phyloP scores from a whole-genome alignment of 495 filamentous ascomycete genomes.

The Tuber umbilicatum region DNA sequence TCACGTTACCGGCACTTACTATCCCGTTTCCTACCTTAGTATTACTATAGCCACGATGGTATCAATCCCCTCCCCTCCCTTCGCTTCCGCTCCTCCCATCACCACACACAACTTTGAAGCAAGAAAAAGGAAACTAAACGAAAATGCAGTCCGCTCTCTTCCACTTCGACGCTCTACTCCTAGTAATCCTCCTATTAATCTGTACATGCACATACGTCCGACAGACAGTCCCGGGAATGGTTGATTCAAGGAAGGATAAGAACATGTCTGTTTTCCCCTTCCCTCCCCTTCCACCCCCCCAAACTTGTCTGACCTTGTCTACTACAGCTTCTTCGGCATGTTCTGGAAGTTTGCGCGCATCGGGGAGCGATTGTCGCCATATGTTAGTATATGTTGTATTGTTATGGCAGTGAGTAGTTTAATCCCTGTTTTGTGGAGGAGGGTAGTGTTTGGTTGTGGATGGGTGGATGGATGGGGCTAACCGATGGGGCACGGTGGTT shows the following conservation, averaged over 20 bases:
- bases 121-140: slow-evolving; percentile 37
- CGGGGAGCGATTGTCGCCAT: slow-evolving; percentile 88
- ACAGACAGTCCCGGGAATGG: slow-evolving; percentile 79
- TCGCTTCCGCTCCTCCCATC: not conserved
- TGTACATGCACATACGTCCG: slow-evolving; percentile 93
- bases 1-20: slow-evolving; percentile 5
- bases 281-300: not conserved
- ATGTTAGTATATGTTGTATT: slow-evolving; percentile 90
- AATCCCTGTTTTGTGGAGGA: not conserved
- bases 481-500: not conserved
- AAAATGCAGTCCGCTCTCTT: slow-evolving; percentile 76
- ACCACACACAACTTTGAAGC: not conserved
- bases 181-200: slow-evolving; percentile 89
- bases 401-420: slow-evolving; percentile 75
- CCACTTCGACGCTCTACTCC: slow-evolving; percentile 91
- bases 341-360: slow-evolving; percentile 97
- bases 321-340: slow-evolving; percentile 65
- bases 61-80: not conserved
- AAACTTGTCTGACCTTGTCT: not conserved
- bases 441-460: not conserved
- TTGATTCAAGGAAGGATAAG: slow-evolving; percentile 80
- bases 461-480: not conserved
- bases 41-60: not conserved
- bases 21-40: not conserved
- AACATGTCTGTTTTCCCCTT: slow-evolving; percentile 26